These are phyloP conservation scores for Acrodontium crateriforme DNA, from an alignment of 2,329 filamentous ascomycete genomes.

Conservation along the genomic window DNA sequence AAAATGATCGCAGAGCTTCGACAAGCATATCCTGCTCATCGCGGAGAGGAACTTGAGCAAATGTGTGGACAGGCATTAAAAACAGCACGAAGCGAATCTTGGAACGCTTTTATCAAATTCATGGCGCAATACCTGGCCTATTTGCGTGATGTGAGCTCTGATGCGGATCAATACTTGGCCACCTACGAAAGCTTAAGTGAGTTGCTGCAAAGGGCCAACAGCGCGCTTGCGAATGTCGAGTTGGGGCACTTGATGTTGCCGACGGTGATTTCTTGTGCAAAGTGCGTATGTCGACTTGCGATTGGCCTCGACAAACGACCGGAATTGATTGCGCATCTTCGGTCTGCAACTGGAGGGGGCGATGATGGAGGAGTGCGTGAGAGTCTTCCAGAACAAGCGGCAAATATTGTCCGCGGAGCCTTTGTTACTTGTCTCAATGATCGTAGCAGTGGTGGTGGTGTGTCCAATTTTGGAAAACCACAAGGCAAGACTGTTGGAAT, in stretches of 20 bases:
- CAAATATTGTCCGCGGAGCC: slow-evolving; percentile 77
- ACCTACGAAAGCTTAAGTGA: slow-evolving; percentile 63
- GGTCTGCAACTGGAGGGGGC: slow-evolving; percentile 23
- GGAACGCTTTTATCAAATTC: slow-evolving; percentile 66
- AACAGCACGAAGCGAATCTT: slow-evolving; percentile 53
- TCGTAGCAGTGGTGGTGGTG: slow-evolving; percentile 42
- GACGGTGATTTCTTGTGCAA: slow-evolving; percentile 69
- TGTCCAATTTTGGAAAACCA: slow-evolving; percentile 44
- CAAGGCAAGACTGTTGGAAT: slow-evolving; percentile 79
- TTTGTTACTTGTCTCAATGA: slow-evolving; percentile 85
- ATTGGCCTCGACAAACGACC: slow-evolving; percentile 72
- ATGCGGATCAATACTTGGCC: slow-evolving; percentile 59
- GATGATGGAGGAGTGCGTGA: slow-evolving; percentile 54
- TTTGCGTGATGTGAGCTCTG: slow-evolving; percentile 65
- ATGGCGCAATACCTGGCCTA: slow-evolving; percentile 71
- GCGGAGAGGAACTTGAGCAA: slow-evolving; percentile 42
- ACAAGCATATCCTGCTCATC: slow-evolving; percentile 37
- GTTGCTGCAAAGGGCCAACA: slow-evolving; percentile 69
- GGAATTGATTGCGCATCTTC: slow-evolving; percentile 57
- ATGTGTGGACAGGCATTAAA: slow-evolving; percentile 52
- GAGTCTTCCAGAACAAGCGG: slow-evolving; percentile 74
- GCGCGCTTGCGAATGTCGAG: slow-evolving; percentile 64
- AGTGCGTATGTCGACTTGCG: slow-evolving; percentile 66
- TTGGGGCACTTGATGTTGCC: slow-evolving; percentile 72
- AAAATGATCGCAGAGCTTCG: slow-evolving; percentile 55